Evolutionary conservation across 1,284 basidiomycete genomes (phyloP).

Genomic region (Heterobasidion occidentale): DNA sequence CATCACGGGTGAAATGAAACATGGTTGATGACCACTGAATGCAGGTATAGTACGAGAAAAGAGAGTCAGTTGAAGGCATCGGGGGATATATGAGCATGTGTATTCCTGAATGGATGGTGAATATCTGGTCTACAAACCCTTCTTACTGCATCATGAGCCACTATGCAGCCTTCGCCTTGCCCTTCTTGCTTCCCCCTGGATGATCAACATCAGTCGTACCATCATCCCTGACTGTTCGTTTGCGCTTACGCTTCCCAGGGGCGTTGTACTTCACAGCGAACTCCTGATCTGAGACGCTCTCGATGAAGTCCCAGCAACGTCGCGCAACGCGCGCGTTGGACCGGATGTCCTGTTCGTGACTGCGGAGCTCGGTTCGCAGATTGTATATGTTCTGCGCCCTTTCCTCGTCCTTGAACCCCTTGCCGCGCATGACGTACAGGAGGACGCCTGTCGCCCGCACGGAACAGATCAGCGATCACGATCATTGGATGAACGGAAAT

Average conservation of each 20-base stretch:
- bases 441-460: slow-evolving; percentile 39
- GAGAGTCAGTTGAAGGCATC: too few relatives aligned
- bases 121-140: too few relatives aligned
- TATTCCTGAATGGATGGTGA: too few relatives aligned
- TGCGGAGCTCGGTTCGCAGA: slow-evolving; percentile 46
- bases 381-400: slow-evolving; percentile 43
- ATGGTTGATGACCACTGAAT: not conserved
- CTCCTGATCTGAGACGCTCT: not conserved
- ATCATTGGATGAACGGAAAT: not conserved
- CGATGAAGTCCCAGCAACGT: not conserved
- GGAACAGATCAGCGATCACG: not conserved
- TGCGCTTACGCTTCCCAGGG: too few relatives aligned
- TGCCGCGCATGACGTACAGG: slow-evolving; percentile 40
- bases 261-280: too few relatives aligned
- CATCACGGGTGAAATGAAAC: slow-evolving; percentile 33
- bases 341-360: slow-evolving; percentile 49
- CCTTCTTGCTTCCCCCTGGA: too few relatives aligned
- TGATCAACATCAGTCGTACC: too few relatives aligned
- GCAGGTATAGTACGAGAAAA: too few relatives aligned
- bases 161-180: too few relatives aligned
- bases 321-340: slow-evolving; percentile 39
- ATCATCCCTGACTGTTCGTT: too few relatives aligned
- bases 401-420: slow-evolving; percentile 23
- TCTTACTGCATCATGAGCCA: too few relatives aligned
- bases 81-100: too few relatives aligned